Base-by-base conservation (phyloP, 306 rosid genomes). In the Sicyos baderoa region DNA sequence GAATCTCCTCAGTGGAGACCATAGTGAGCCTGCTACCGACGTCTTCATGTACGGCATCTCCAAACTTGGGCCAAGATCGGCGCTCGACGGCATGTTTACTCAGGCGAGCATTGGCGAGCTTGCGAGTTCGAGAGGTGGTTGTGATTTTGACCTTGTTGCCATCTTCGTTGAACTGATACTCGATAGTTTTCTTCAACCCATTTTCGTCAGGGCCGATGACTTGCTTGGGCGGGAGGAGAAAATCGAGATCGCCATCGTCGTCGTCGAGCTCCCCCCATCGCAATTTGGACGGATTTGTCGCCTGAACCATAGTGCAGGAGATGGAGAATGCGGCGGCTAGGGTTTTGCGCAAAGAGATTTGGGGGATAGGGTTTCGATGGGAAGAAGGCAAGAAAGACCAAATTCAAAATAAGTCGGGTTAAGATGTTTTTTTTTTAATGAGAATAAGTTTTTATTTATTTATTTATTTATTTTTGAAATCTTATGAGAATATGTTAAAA, bases 1-100 rank as follows among this genome's bases (percentile, higher is more conserved):
- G 63, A 74, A 92, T 89, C 84, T 92, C 98, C 63, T 92, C 98
- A 0, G 98, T 92, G 77, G 98, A 92, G 37, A 92, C 86, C 95
- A 92, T 82, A 44, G 98, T 92, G 70, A 89, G 98, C 62, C 93
- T 80, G 60, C 80, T 76, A 22, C 95, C 91, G 19, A 92, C 91
- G 3, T 92, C 98, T 68, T 92, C 96, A 7, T 89, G 88, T 0
- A 85, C 87, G 6, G 96, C 96, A 54, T 89, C 95, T 0, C 96
- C 98, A 73, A 92, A 92, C 80, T 92, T 92, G 16, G 91, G 83
- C 98, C 98, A 92, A 1, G 80, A 75, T 50, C 89, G 80, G 75
- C 86, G 86, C 76, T 85, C 89, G 12, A 85, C 63, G 55, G 89
- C 89, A 19, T 80, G 82, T 79, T 85, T 85, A 57, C 86, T 85